Evolutionary conservation across 2,329 filamentous ascomycete genomes (phyloP).

Genomic region (Talaromyces islandicus): DNA sequence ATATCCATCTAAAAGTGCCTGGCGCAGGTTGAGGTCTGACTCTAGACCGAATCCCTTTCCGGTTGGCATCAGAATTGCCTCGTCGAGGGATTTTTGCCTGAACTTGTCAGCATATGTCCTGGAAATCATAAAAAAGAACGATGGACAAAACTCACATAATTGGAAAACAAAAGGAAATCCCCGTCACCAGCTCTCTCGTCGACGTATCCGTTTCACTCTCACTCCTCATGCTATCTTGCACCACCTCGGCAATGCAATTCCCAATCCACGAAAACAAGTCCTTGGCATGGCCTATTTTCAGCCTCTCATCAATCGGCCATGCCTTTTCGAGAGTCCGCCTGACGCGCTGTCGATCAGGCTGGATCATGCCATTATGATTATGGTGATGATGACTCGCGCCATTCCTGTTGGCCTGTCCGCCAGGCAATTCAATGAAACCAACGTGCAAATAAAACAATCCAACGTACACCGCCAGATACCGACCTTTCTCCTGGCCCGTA

Average conservation of each 20-base stretch:
- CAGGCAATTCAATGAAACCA: conserved; percentile 46
- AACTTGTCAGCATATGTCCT: background rate
- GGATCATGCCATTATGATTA: background rate
- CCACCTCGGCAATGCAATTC: conserved; percentile 64
- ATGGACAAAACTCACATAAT: conserved; percentile 27
- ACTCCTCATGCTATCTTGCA: conserved; percentile 44
- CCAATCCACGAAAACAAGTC: conserved; percentile 72
- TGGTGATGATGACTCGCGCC: background rate
- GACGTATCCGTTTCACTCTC: conserved; percentile 16
- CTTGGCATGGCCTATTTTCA: conserved; percentile 65
- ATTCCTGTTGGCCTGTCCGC: conserved; percentile 8
- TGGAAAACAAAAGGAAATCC: conserved; percentile 39
- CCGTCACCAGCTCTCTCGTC: conserved; percentile 29
- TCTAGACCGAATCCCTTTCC: conserved; percentile 46
- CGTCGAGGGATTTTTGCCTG: conserved; percentile 43
- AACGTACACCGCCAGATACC: conserved; percentile 49
- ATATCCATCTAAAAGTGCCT: conserved; percentile 29
- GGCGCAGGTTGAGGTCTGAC: conserved; percentile 28
- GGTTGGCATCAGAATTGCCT: conserved; percentile 48
- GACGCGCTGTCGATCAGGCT: conserved; percentile 37
- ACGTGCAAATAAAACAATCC: conserved; percentile 48
- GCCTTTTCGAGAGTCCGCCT: conserved; percentile 60
- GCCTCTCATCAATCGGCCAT: conserved; percentile 67
- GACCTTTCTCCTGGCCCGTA: conserved; percentile 46
- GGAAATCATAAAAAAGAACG: background rate